These are phyloP conservation scores for Amphicarpaea edgeworthii DNA, from an alignment of 306 rosid species.

Conservation along the genomic window DNA sequence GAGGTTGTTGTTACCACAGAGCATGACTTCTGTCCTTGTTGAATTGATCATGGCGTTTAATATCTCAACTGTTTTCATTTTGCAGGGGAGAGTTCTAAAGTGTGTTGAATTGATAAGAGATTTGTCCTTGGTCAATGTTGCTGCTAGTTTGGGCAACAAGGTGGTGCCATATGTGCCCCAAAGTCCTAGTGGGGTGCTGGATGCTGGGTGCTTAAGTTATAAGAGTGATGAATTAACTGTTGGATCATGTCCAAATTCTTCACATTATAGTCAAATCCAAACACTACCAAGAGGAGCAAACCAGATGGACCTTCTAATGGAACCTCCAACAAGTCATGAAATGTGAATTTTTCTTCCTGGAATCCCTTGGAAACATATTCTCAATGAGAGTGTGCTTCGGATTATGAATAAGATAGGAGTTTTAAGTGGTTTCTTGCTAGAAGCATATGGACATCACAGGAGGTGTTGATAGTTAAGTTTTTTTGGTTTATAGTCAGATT, in stretches of 20 bases:
- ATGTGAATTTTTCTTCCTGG: conserved; percentile 60
- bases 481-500: conserved; percentile 49
- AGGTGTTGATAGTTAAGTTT: conserved; percentile 36
- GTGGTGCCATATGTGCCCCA: conserved; percentile 61
- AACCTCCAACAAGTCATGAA: conserved; percentile 57
- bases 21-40: conserved; percentile 29
- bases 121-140: conserved; percentile 57
- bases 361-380: conserved; percentile 27
- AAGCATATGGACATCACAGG: conserved; percentile 43
- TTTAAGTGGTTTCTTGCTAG: conserved; percentile 41
- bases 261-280: conserved; percentile 62
- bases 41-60: conserved; percentile 36
- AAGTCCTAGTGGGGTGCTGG: conserved; percentile 84
- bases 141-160: conserved; percentile 48
- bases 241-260: conserved; percentile 80
- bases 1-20: conserved; percentile 45
- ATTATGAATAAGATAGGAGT: conserved; percentile 48
- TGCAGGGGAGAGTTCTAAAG: conserved; percentile 85
- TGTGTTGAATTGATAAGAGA: conserved; percentile 77
- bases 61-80: conserved; percentile 42
- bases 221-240: conserved; percentile 81
- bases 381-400: conserved; percentile 41
- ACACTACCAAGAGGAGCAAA: conserved; percentile 63
- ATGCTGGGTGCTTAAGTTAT: conserved; percentile 80
- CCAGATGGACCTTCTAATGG: conserved; percentile 51